Percentiles rank a stretch among this genome's conserved stretches.
phyloP scores from a whole-genome alignment of 2,329 filamentous ascomycete genomes.

The Cladorrhinum sp. region DNA sequence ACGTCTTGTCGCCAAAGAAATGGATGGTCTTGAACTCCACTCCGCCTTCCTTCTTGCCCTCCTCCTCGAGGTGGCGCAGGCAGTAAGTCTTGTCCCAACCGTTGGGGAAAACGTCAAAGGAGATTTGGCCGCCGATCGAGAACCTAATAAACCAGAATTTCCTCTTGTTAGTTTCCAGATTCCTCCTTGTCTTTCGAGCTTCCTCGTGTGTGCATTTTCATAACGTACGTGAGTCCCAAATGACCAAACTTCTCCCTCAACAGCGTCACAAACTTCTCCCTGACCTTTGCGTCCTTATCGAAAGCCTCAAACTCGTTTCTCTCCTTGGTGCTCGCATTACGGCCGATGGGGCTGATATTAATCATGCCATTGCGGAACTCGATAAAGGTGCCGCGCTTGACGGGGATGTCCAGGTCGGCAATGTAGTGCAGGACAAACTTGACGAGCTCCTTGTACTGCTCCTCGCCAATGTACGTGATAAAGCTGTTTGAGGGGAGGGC shows the following conservation, averaged over 20 bases:
- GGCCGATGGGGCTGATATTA: slow-evolving; percentile 78
- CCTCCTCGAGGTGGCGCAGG: slow-evolving; percentile 78
- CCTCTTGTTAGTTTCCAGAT: not conserved
- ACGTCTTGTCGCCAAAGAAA: slow-evolving; percentile 98
- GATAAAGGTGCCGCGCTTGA: slow-evolving; percentile 81
- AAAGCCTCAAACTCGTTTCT: slow-evolving; percentile 77
- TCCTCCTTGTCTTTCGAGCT: not conserved
- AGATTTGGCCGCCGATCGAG: slow-evolving; percentile 95
- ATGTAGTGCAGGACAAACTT: slow-evolving; percentile 78
- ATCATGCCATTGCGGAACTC: slow-evolving; percentile 93
- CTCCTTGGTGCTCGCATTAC: slow-evolving; percentile 80
- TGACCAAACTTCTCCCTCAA: slow-evolving; percentile 80
- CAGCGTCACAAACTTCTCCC: slow-evolving; percentile 70
- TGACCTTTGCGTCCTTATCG: slow-evolving; percentile 73
- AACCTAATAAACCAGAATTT: slow-evolving; percentile 51
- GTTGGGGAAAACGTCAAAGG: slow-evolving; percentile 93
- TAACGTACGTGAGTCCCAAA: slow-evolving; percentile 69
- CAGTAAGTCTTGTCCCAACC: slow-evolving; percentile 99
- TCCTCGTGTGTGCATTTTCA: not conserved
- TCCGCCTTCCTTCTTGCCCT: slow-evolving; percentile 66
- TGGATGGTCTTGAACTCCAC: slow-evolving; percentile 84
- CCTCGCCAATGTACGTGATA: slow-evolving; percentile 88
- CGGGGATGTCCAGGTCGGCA: slow-evolving; percentile 76
- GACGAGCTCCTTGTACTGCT: slow-evolving; percentile 72
- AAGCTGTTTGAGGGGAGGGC: slow-evolving; percentile 77